Conservation (phyloP, 805 yeast genomes). For the Ogataea methylovora region DNA sequence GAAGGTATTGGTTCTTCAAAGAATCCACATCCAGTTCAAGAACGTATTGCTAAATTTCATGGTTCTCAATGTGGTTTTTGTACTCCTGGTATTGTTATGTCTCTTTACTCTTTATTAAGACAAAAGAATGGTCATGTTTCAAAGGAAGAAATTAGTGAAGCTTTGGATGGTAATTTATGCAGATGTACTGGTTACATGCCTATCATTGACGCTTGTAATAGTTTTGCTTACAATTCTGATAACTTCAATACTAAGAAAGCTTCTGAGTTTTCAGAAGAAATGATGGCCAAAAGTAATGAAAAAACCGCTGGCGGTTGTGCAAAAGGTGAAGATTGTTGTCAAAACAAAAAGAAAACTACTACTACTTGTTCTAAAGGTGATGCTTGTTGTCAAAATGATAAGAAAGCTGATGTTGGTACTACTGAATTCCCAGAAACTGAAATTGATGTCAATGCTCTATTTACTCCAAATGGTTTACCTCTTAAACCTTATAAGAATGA, state of each 20-base stretch:
- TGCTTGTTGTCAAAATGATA: constrained; percentile 27
- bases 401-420: constrained; percentile 9
- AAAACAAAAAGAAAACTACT: constrained; percentile 13
- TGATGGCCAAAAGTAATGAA: too few species aligned
- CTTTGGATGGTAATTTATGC: constrained; percentile 40
- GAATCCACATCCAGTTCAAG: constrained; percentile 39
- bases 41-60: constrained; percentile 38
- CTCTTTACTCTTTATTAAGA: constrained; percentile 33
- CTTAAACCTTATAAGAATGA: constrained; percentile 29
- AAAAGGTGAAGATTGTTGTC: constrained; percentile 28
- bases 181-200: constrained; percentile 45
- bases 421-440: constrained; percentile 21
- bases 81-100: constrained; percentile 44
- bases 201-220: constrained; percentile 38
- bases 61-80: constrained; percentile 46
- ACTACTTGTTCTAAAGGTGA: constrained; percentile 21
- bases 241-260: constrained; percentile 14
- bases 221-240: constrained; percentile 29
- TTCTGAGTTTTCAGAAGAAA: constrained; percentile 1
- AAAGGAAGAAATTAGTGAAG: constrained; percentile 32
- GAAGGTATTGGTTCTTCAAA: constrained; percentile 35
- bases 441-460: constrained; percentile 24
- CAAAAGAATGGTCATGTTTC: constrained; percentile 28
- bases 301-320: constrained; percentile 22
- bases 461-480: constrained; percentile 32